phyloP scores from a whole-genome alignment of 2,329 filamentous ascomycete species.

The Venturia effusa region DNA sequence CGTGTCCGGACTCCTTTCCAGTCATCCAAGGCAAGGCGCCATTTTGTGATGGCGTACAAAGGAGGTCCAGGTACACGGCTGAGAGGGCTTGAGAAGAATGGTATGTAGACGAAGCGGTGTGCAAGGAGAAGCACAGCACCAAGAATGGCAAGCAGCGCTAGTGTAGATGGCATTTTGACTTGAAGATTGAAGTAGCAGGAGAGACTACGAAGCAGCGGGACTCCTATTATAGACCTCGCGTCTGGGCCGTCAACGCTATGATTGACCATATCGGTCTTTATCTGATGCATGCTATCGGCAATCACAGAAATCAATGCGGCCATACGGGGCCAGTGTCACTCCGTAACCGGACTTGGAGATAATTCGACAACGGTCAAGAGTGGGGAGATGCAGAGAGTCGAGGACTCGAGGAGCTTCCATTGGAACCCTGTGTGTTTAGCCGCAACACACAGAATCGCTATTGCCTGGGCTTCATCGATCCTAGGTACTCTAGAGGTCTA shows the following conservation, averaged over 20 bases:
- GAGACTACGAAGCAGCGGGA: not conserved
- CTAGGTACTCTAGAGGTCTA: no score
- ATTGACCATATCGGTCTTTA: not conserved
- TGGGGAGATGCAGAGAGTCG: not conserved
- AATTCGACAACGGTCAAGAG: not conserved
- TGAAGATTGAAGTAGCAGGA: not conserved
- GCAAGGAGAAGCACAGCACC: not conserved
- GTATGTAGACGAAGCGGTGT: not conserved
- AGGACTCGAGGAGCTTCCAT: not conserved
- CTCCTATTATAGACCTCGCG: not conserved
- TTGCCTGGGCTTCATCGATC: no score
- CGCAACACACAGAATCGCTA: no score
- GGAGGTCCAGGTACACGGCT: slow-evolving; percentile 10
- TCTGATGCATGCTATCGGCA: not conserved
- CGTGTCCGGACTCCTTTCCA: slow-evolving; percentile 33
- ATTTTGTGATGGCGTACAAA: slow-evolving; percentile 24
- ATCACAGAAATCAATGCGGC: not conserved
- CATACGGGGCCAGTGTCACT: not conserved
- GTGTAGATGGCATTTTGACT: not conserved
- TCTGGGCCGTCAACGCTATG: not conserved
- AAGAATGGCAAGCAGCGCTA: not conserved
- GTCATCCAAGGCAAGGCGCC: slow-evolving; percentile 36
- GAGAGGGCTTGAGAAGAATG: slow-evolving; percentile 6
- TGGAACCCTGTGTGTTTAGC: no score
- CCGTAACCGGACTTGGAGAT: not conserved